Evolutionary conservation across 2,329 filamentous ascomycete genomes (phyloP).

Genomic region (Beauveria sp.): DNA sequence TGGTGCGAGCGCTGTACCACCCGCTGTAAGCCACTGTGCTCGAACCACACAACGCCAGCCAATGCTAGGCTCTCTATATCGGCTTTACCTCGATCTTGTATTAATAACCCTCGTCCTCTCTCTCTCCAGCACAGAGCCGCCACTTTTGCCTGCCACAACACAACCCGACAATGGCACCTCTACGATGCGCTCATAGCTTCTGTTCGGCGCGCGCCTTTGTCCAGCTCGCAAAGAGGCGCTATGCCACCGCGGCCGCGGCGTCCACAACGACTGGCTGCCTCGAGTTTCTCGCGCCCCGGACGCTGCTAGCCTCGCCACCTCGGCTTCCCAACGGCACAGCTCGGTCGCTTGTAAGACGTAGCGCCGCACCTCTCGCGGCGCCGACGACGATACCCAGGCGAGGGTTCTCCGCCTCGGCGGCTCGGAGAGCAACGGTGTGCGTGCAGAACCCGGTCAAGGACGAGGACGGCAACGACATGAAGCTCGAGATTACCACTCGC

Average conservation of each 20-base stretch:
- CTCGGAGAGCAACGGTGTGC: slow-evolving; percentile 36
- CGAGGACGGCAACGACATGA: slow-evolving; percentile 78
- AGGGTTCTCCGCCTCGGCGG: slow-evolving; percentile 31
- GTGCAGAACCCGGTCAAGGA: slow-evolving; percentile 68
- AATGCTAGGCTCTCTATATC: slow-evolving; percentile 15
- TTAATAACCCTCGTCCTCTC: slow-evolving; percentile 6
- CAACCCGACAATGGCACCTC: slow-evolving; percentile 22
- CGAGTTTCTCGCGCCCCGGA: slow-evolving; percentile 33
- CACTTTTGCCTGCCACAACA: neutral
- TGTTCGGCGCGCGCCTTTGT: slow-evolving; percentile 33
- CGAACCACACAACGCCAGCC: slow-evolving; percentile 6
- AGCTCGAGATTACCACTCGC: slow-evolving; percentile 73
- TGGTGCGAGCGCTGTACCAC: neutral
- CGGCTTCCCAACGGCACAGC: slow-evolving; percentile 10
- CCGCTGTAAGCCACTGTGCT: neutral
- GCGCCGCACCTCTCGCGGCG: neutral
- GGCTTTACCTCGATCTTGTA: slow-evolving; percentile 3
- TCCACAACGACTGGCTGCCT: slow-evolving; percentile 22
- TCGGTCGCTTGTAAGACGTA: neutral
- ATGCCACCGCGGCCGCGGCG: slow-evolving; percentile 19
- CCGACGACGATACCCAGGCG: slow-evolving; percentile 11
- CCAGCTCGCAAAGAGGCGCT: slow-evolving; percentile 31
- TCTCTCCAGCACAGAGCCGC: neutral
- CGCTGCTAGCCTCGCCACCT: slow-evolving; percentile 9
- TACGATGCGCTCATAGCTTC: slow-evolving; percentile 32